A percentile compares a stretch with the other conserved stretches of the same genome.
phyloP scores from a whole-genome alignment of 495 filamentous ascomycete species.

The Podospora tetraspora region DNA sequence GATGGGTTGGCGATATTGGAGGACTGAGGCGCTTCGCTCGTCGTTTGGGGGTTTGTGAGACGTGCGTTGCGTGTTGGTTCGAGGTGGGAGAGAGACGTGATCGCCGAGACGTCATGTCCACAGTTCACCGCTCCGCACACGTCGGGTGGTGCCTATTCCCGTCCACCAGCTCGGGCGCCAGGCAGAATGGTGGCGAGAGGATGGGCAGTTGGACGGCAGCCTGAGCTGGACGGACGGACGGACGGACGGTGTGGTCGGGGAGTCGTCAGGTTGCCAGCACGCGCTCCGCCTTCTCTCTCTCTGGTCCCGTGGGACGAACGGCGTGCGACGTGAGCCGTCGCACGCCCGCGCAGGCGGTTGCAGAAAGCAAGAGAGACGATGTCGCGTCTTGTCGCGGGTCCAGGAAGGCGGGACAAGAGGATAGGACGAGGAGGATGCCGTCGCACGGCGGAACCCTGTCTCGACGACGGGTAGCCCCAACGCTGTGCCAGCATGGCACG shows the following conservation, averaged over 20 bases:
- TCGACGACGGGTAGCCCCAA: background rate
- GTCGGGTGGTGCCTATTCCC: background rate
- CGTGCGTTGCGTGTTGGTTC: background rate
- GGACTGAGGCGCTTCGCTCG: background rate
- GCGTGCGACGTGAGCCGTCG: background rate
- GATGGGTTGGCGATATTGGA: background rate
- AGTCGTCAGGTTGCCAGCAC: background rate
- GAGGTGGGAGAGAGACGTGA: background rate
- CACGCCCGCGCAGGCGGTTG: background rate
- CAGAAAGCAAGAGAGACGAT: background rate
- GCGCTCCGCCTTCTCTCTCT: background rate
- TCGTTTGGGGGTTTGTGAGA: background rate
- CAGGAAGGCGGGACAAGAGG: background rate
- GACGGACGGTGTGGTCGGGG: background rate
- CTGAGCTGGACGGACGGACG: background rate
- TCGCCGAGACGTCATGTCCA: background rate
- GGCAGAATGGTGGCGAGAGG: background rate
- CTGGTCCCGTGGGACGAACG: background rate
- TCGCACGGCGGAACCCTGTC: background rate
- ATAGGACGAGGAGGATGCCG: background rate
- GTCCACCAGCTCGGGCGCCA: background rate
- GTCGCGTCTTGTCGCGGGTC: background rate
- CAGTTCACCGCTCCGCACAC: background rate
- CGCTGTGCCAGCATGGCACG: background rate
- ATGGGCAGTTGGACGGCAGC: too few relatives aligned